A percentile compares a stretch with the other conserved stretches of the same genome.
phyloP scores from a whole-genome alignment of 208 protist species.

The Zelonia costaricensis region DNA sequence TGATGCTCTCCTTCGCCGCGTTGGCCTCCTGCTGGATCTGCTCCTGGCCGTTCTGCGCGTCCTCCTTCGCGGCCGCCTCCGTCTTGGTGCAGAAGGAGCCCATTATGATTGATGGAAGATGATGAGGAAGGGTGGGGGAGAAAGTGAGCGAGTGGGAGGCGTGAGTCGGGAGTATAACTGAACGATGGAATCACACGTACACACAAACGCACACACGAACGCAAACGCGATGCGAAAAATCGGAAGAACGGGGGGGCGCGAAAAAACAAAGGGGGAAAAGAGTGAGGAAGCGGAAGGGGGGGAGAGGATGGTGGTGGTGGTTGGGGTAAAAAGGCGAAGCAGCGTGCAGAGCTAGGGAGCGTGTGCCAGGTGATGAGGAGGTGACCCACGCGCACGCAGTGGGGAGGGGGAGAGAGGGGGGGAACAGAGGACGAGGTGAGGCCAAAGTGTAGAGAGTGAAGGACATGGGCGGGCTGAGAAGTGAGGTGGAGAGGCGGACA shows the following conservation, averaged over 20 bases:
- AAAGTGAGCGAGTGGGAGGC: not conserved
- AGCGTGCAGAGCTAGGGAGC: not conserved
- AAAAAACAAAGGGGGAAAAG: not conserved
- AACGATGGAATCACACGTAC: not conserved
- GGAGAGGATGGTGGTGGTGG: not conserved
- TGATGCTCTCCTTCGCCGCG: not conserved
- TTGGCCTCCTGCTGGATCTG: conserved; percentile 4
- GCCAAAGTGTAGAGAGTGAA: too few species aligned
- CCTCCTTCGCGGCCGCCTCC: conserved; percentile 7
- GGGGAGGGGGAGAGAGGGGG: not conserved
- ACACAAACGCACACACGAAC: too few species aligned
- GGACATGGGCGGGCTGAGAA: too few species aligned
- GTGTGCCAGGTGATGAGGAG: not conserved
- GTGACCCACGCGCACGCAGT: not conserved
- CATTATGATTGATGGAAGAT: conserved; percentile 1
- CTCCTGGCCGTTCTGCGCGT: conserved; percentile 4
- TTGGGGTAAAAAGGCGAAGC: not conserved
- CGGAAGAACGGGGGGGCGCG: not conserved
- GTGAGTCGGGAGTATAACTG: not conserved
- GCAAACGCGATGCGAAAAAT: too few species aligned
- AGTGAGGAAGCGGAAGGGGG: not conserved
- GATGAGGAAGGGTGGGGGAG: not conserved
- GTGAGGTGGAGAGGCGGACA: not conserved
- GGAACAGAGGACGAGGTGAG: too few species aligned
- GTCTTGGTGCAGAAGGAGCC: conserved; percentile 11